Evolutionary conservation across 805 yeast species (phyloP).

Genomic region (Citeromyces matritensis): DNA sequence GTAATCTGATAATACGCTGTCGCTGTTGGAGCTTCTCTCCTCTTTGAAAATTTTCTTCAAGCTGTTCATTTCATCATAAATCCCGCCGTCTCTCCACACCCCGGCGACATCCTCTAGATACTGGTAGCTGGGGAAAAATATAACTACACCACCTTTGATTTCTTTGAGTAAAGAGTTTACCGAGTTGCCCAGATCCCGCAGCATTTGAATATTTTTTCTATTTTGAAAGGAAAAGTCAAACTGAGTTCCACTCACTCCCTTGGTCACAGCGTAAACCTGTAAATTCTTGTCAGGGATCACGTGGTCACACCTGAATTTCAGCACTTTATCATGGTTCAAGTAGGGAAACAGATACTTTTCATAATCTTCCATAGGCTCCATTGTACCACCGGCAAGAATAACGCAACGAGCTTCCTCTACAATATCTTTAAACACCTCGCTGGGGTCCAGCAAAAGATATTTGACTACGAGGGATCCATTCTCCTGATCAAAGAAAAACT

Average conservation of each 20-base stretch:
- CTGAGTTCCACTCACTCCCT: constrained; percentile 7
- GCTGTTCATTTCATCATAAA: constrained; percentile 17
- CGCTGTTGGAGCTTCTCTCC: constrained; percentile 23
- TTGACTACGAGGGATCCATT: constrained; percentile 24
- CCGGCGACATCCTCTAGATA: constrained; percentile 38
- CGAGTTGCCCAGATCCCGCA: constrained; percentile 32
- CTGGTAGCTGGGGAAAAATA: constrained; percentile 75
- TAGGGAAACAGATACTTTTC: constrained; percentile 23
- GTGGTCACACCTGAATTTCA: constrained; percentile 65
- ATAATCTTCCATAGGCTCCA: constrained; percentile 4
- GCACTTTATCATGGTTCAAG: constrained; percentile 21
- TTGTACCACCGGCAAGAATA: constrained; percentile 85
- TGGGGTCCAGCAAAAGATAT: constrained; percentile 72
- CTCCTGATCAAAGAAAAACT: constrained; percentile 42
- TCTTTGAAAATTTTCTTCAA: constrained; percentile 44
- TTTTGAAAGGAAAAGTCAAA: constrained; percentile 61
- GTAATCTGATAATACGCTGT: constrained; percentile 33
- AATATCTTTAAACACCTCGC: constrained; percentile 49
- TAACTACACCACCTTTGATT: constrained; percentile 66
- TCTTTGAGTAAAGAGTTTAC: constrained; percentile 22
- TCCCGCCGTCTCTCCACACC: constrained; percentile 31
- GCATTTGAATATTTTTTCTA: constrained; percentile 30
- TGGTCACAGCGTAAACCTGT: constrained; percentile 36
- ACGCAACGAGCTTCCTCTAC: constrained; percentile 55
- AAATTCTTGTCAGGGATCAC: constrained; percentile 62